Base-by-base conservation (phyloP, 495 filamentous ascomycete genomes). In the Trichoderma gamsii region DNA sequence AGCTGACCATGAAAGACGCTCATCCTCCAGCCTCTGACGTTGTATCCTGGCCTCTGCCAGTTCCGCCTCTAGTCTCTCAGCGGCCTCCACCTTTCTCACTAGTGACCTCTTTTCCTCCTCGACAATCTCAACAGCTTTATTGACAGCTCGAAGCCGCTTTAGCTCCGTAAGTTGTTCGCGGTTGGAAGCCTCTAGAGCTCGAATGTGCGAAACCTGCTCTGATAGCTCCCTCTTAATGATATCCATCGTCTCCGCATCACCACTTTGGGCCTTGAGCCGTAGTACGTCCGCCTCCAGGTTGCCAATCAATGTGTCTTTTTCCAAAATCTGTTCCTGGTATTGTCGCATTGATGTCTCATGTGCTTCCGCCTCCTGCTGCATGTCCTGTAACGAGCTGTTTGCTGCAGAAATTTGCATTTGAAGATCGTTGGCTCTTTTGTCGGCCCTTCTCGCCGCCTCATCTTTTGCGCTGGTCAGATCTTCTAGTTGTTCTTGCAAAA, bases 61-160 rank as follows among this genome's bases (percentile, higher is more conserved):
- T 72, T 97, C 89, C 21, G 86, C 81, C 67, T 91, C 85, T 15
- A 97, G 72, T 27, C 86, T 84, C 69, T 91, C 86, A 82, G 95
- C 89, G 32, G 90, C 78, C 69, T 90, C 86, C 35, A 99, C 71
- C 71, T 87, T 90, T 64, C 86, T 86, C 74, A 97, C 89, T 66
- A 99, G 80, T 0, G 86, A 85, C 69, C 90, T 84, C 80, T 98
- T 98, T 79, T 99, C 92, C 73, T 99, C 95, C 72, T 98, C 93
- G 0, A 97, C 88, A n/a, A 98, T 84, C 70, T 97, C 92, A 5
- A 97, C 87, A 44, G 89, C 91, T 76, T 91, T 93, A 72, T 91
- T 88, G 23, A 88, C 74, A 73, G 92, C 89, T 18, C 92, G 87
- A 51, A 94, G 82, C 68, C 91, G 88, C 65, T 90, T 91, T 6